Evolutionary conservation across 768 basidiomycete species (phyloP), one percentile per base, ranked within the genome.

Genomic region (Rhizopogon vinicolor): DNA sequence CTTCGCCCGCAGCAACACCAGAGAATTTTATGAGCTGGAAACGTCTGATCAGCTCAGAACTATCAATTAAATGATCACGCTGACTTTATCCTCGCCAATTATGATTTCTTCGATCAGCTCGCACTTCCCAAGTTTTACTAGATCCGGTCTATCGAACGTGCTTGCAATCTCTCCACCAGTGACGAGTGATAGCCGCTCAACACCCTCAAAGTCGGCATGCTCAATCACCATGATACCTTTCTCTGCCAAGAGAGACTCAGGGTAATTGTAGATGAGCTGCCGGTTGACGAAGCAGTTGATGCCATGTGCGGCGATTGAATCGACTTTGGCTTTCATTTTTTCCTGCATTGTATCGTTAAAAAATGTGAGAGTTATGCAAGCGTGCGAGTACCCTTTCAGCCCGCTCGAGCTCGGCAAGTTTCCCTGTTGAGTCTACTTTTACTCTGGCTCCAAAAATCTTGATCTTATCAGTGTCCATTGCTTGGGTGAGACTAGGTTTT

Each of bases 391-490:
- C 91, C 65, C 86, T 80, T 73, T 98, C 97, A 6, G 97, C 97
- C 10, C 95, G 87, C 72, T 99, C 97, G 16, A 99, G 85, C 71
- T 99, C 97, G 7, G 97, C 97, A 7, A 99, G 84, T 75, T 99
- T 98, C 51, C 95, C 91, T 3, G 97, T 96, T 44, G 91, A 81
- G 64, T 98, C 96, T 6, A 98, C 97, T 73, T 94, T 93, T 59
- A 98, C 86, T 39, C 93, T 82, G 0, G 97, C 96, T 42, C 97
- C 97, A 58, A 99, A 99, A 58, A 99, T 89, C 75, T 99, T 99
- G 78, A 98, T 97, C 72, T 99, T 99, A 75, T 99, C 97, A 28
- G 97, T 99, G 74, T 99, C 97, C 97, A 98, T 98, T 3, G 97
- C 94, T 95, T 60, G 10, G 41, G 6, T 55, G 46, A 10, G 18